Conservation (phyloP, 352 stramenopile genomes). For the Phytophthora cryptogea region DNA sequence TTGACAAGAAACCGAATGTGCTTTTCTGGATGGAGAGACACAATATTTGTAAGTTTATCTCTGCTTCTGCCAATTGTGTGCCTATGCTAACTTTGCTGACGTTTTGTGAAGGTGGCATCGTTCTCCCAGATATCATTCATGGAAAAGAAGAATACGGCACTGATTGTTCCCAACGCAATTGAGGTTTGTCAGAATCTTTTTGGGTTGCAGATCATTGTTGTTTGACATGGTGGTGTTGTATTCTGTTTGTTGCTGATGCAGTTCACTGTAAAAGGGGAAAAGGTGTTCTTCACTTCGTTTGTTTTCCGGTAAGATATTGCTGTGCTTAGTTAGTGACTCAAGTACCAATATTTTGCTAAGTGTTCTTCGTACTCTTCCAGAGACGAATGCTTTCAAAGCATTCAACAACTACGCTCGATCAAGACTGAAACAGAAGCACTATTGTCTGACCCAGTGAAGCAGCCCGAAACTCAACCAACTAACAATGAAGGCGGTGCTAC, state of each 20-base stretch:
- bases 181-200: constrained; percentile 48
- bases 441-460: constrained; percentile 35
- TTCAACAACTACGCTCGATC: constrained; percentile 77
- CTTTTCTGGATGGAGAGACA: constrained; percentile 84
- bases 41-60: constrained; percentile 61
- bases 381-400: constrained; percentile 84
- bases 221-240: background rate
- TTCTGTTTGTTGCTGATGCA: constrained; percentile 24
- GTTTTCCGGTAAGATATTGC: constrained; percentile 68
- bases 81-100: constrained; percentile 7
- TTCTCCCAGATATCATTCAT: constrained; percentile 74
- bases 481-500: background rate
- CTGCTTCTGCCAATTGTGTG: background rate
- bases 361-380: constrained; percentile 34
- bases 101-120: constrained; percentile 54
- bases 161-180: constrained; percentile 87
- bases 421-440: constrained; percentile 71
- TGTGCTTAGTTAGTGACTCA: background rate
- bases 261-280: constrained; percentile 70
- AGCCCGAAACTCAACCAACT: constrained; percentile 1
- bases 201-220: background rate
- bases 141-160: constrained; percentile 86
- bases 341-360: background rate
- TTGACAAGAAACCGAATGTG: constrained; percentile 76
- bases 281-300: constrained; percentile 84